Conservation (phyloP, 2,329 filamentous ascomycete species). For the Aspergillus aculeatus region DNA sequence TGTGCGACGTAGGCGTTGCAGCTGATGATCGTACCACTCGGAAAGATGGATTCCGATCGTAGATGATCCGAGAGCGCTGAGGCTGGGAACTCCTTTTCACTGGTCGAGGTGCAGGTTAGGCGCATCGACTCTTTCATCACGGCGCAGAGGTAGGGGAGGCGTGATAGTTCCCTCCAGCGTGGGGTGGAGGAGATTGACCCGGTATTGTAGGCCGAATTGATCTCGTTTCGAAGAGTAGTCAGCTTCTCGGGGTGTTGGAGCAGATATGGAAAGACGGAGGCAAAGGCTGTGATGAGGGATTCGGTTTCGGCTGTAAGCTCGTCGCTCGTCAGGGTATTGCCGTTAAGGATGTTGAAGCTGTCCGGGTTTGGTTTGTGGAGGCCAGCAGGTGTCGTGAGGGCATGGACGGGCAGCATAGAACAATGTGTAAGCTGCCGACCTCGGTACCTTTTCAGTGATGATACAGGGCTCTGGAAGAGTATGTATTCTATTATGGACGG, state of each 20-base stretch:
- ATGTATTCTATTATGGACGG: constrained; percentile 3
- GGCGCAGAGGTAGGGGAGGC: constrained; percentile 17
- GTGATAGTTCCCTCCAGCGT: constrained; percentile 8
- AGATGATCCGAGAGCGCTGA: not conserved
- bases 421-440: not conserved
- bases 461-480: constrained; percentile 7
- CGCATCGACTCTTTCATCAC: constrained; percentile 20
- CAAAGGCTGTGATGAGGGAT: constrained; percentile 7
- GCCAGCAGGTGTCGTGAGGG: not conserved
- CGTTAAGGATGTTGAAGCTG: not conserved
- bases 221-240: constrained; percentile 10
- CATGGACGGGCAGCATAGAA: not conserved
- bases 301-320: not conserved
- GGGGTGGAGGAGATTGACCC: not conserved
- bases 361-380: not conserved
- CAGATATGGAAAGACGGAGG: constrained; percentile 11
- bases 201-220: constrained; percentile 7
- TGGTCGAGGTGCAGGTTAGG: not conserved
- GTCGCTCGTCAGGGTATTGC: not conserved
- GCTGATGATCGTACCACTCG: constrained; percentile 6
- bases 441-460: constrained; percentile 5
- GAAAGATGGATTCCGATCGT: not conserved
- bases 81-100: not conserved
- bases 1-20: constrained; percentile 11
- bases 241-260: not conserved